Conservation (phyloP, 2,329 filamentous ascomycete species). For the Alternaria ventricosa region DNA sequence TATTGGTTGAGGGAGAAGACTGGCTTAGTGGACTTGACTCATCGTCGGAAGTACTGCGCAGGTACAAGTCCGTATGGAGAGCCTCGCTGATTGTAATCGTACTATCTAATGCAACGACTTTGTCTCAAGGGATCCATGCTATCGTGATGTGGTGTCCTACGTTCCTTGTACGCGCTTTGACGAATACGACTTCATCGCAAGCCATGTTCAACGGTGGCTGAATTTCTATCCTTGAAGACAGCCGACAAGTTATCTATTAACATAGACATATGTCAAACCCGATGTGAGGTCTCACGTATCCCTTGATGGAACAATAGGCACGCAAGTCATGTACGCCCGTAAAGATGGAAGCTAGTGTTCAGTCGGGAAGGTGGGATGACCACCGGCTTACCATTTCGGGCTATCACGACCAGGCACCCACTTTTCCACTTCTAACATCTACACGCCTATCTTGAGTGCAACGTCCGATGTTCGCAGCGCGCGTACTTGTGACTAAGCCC, state of each 20-base stretch:
- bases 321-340: neutral
- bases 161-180: neutral
- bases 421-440: neutral
- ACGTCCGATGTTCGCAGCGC: constrained; percentile 6
- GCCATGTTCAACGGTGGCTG: neutral
- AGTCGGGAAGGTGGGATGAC: constrained; percentile 10
- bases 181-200: neutral
- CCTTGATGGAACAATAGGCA: neutral
- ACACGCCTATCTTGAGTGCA: constrained; percentile 3
- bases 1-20: neutral
- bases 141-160: neutral
- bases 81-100: neutral
- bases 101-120: neutral
- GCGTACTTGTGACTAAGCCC: neutral
- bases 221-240: neutral
- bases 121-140: neutral
- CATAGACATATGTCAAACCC: neutral
- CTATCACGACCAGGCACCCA: neutral
- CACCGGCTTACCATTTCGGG: constrained; percentile 22
- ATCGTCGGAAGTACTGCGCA: neutral
- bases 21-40: neutral
- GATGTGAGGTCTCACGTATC: neutral
- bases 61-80: neutral
- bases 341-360: neutral
- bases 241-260: neutral